Evolutionary conservation across 2,329 filamentous ascomycete species (phyloP).

Genomic region (Penicillium decumbens): DNA sequence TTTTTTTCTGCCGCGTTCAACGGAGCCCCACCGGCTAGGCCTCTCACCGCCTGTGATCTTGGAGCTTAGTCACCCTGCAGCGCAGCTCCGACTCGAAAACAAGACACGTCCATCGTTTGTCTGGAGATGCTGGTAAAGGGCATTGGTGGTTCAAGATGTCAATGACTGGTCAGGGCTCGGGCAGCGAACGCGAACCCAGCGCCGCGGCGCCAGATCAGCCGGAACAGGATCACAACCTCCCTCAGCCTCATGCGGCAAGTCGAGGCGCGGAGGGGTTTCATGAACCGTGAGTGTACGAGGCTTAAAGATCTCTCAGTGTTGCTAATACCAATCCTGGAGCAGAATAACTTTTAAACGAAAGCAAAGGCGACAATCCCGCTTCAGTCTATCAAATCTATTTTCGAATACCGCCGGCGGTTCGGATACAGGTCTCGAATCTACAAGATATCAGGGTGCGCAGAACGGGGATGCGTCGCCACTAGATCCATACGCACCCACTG

Average conservation of each 20-base stretch:
- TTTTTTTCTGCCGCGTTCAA: constrained; percentile 36
- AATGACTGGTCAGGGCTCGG: constrained; percentile 19
- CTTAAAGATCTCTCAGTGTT: not conserved
- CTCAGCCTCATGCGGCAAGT: constrained; percentile 20
- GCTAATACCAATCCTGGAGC: constrained; percentile 3
- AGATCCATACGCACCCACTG: constrained; percentile 20
- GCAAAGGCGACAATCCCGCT: constrained; percentile 37
- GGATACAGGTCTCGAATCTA: constrained; percentile 22
- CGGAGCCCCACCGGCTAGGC: constrained; percentile 24
- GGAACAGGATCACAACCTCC: constrained; percentile 11
- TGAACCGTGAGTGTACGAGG: constrained; percentile 31
- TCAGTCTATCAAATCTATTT: constrained; percentile 41
- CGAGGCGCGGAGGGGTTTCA: constrained; percentile 28
- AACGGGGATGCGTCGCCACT: constrained; percentile 27
- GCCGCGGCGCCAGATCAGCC: constrained; percentile 10
- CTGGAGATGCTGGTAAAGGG: constrained; percentile 17
- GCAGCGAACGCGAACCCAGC: constrained; percentile 12
- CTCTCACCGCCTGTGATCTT: constrained; percentile 25
- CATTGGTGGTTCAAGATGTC: constrained; percentile 27
- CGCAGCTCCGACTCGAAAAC: constrained; percentile 14
- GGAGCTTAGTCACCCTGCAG: constrained; percentile 18
- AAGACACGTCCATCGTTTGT: constrained; percentile 4
- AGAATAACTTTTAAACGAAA: constrained; percentile 45
- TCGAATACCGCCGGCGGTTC: constrained; percentile 28
- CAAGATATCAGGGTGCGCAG: constrained; percentile 25